phyloP scores from a whole-genome alignment of 1,139 yeast species.

The Debaryomyces coudertii region DNA sequence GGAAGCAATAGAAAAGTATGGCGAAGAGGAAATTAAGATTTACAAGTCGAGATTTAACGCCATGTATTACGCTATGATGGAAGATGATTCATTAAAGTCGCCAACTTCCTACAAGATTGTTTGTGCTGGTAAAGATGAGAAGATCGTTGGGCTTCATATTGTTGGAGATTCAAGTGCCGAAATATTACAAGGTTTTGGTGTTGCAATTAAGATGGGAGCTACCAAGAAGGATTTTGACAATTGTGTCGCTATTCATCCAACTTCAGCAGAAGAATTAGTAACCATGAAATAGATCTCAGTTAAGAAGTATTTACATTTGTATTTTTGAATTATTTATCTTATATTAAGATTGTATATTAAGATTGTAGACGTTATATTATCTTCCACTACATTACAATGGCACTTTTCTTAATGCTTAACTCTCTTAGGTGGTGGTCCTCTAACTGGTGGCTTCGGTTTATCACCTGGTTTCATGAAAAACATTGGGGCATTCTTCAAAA shows the following conservation, averaged over 20 bases:
- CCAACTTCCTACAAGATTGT: slow-evolving; percentile 88
- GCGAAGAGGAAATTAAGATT: slow-evolving; percentile 76
- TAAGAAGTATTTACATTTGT: neutral
- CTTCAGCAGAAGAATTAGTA: slow-evolving; percentile 96
- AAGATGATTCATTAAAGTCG: slow-evolving; percentile 65
- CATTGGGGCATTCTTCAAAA: slow-evolving; percentile 85
- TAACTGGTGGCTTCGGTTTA: slow-evolving; percentile 70
- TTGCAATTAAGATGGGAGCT: slow-evolving; percentile 97
- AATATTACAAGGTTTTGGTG: slow-evolving; percentile 97
- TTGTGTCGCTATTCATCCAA: slow-evolving; percentile 98
- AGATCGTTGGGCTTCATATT: slow-evolving; percentile 91
- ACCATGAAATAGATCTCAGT: slow-evolving; percentile 60
- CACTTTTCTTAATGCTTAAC: slow-evolving; percentile 19
- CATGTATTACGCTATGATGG: slow-evolving; percentile 90
- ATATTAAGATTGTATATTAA: neutral
- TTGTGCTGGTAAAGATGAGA: slow-evolving; percentile 79
- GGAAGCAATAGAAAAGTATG: slow-evolving; percentile 76
- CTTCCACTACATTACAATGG: slow-evolving; percentile 1
- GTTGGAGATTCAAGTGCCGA: slow-evolving; percentile 92
- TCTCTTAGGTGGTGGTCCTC: slow-evolving; percentile 57
- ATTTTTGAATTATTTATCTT: neutral
- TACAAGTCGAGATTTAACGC: slow-evolving; percentile 84
- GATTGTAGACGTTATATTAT: neutral
- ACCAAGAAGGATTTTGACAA: slow-evolving; percentile 92
- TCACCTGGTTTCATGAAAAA: slow-evolving; percentile 66